These are phyloP conservation scores for Wallacemonas sp. DNA, from an alignment of 208 protist genomes.

Conservation along the genomic window DNA sequence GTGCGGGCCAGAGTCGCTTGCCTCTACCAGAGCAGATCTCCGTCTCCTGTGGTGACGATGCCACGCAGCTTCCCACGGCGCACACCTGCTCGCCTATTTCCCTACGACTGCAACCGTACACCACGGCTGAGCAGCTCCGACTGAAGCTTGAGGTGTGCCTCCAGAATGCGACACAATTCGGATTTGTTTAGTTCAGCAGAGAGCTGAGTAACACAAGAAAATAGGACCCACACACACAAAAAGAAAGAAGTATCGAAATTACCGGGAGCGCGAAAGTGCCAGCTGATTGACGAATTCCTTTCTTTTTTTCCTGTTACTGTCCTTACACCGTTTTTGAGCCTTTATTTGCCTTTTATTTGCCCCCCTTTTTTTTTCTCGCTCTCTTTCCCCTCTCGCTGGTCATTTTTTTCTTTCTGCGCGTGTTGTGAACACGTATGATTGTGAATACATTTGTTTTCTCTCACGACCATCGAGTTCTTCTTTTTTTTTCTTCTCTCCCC, in stretches of 20 bases:
- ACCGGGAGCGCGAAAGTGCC: too few species aligned
- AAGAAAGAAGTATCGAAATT: too few species aligned
- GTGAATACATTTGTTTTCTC: slow-evolving; percentile 7
- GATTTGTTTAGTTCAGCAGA: slow-evolving; percentile 76
- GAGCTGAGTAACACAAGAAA: too few species aligned
- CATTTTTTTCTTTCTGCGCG: too few species aligned
- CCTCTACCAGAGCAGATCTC: slow-evolving; percentile 81
- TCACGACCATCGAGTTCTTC: not conserved
- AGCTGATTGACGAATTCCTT: too few species aligned
- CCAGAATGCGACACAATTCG: slow-evolving; percentile 75
- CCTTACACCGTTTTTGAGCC: not conserved
- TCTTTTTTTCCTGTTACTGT: not conserved
- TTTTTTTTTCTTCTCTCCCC: slow-evolving; percentile 18
- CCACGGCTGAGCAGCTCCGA: slow-evolving; percentile 39
- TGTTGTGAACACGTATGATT: too few species aligned
- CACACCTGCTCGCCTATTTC: slow-evolving; percentile 92
- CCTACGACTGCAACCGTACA: slow-evolving; percentile 80
- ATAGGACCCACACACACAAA: too few species aligned
- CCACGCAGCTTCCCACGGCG: slow-evolving; percentile 66
- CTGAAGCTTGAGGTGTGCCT: slow-evolving; percentile 67
- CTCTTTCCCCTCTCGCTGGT: not conserved
- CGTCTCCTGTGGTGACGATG: slow-evolving; percentile 82
- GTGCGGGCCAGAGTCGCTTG: slow-evolving; percentile 78
- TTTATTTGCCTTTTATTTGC: not conserved
- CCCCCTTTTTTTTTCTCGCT: not conserved